Evolutionary conservation across 2,329 filamentous ascomycete species (phyloP), one percentile per base, ranked within the genome.

Genomic region (Colletotrichum lindemuthianum): DNA sequence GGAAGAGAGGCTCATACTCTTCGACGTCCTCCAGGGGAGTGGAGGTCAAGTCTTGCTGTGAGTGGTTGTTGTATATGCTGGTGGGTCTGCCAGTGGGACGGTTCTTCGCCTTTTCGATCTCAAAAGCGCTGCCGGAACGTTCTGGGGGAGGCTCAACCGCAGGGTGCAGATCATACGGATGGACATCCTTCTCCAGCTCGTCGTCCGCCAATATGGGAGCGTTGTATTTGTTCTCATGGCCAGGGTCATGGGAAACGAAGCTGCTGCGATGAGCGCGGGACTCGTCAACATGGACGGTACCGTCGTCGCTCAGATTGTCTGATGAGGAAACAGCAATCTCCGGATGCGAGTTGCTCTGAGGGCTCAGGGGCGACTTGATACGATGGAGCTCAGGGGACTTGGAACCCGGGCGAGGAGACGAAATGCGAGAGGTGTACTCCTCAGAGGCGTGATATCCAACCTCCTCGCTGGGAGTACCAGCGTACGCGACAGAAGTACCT

Each of bases 1-100:
- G 90, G 77, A 99, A 99, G 4, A 99, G 81, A 2, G 96, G 96
- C 75, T 98, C 95, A 72, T 98, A 98, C 75, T 98, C 94, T 71
- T 94, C 90, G 6, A 97, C 92, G 72, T 97, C 91, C 71, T 96
- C 93, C 8, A 97, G 80, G 6, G 92, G 92, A 4, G 90, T 93
- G 47, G 87, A 78, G 72, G 79, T 79, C 76, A 90, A 74, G 76
- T 90, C 82, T 10, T 75, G 70, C 59, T 80, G 79, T 13, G 84
- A 81, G 7, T 84, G 78, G 49, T 79, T 82, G 68, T 84, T 87
- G 73, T 90, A 88, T 44, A 89, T 79, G 74, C 87, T 91, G 37
- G 82, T 78, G n/a, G 88, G 85, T 67, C 87, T 81, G 73, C 90
- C 90, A n/a, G 80, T 80, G 9, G 89, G 87, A 53, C 88, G 86